Evolutionary conservation across 1,284 basidiomycete genomes (phyloP), one percentile per base, ranked within the genome.

Genomic region (Trametes versicolor): DNA sequence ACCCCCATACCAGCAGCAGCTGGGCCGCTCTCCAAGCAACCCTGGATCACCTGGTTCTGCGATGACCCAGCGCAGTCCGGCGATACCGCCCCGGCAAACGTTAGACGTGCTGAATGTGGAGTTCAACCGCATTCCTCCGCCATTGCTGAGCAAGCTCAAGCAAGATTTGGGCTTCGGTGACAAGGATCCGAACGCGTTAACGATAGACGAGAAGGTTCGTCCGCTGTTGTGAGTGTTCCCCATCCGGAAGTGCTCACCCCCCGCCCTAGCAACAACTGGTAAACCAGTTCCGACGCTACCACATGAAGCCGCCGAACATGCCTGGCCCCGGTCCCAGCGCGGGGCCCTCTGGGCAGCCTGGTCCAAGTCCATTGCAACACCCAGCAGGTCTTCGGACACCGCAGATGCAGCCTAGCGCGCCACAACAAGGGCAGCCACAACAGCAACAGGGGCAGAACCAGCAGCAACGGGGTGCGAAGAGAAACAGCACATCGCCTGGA

Each of bases 401-500:
- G 12, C 71, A 71, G 19, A 67, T 72, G 60, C 66, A 63, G 15
- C 66, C 52, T 9, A 58, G 52, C 39, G 53, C 58, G 25, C 69
- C 59, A 27, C 69, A 66, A 53, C 60, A 52, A 27, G 63, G 58
- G 15, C 63, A 67, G 50, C 71, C 66, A 49, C 60, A 43, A 25
- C 67, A 65, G n/a, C 71, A 67, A 45, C 73, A 68, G 21, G 62
- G 71, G 37, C 75, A 75, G 15, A 73, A 74, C 32, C 73, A 69
- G 65, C 73, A 69, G 51, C 77, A 77, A 52, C 81, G 82, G 48
- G 75, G 79, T 7, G 76, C 77, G 39, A 92, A 92, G 73, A 83
- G 90, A 54, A 88, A 79, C 68, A 91, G 89, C 70, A 88, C 87
- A 15, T 90, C 90, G 2, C 90, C 90, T 6, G 86, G 84, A 53